Evolutionary conservation across 768 basidiomycete genomes (phyloP), one percentile per base, ranked within the genome.

Genomic region (Boletus reticuloceps): DNA sequence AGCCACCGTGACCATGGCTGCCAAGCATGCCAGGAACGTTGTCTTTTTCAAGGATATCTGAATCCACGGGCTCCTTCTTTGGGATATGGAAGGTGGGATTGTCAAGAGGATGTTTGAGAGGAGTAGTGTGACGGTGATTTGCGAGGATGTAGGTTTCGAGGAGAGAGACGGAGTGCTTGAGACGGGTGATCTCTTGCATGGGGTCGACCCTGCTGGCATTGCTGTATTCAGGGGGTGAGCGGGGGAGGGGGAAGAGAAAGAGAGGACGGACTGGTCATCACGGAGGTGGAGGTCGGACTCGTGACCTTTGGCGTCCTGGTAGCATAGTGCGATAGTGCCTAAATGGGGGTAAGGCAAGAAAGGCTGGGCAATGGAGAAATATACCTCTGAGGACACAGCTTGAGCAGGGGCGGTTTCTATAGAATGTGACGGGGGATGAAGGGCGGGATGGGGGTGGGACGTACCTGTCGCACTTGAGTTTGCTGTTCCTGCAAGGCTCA

Each of bases 391-490:
- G 76, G 44, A 92, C 89, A 69, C 91, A 93, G 19, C 88, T 90
- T 4, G 90, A 91, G 65, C 91, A 93, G n/a, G 91, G 91, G 12
- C 89, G 85, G 64, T 87, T 91, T 72, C 91, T 91, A 68, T 39
- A 1, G 48, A 53, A 32, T 40, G 54, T 53, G 53, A 36, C 1
- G 41, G 22, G 27, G 6, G 13, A 14, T 4, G 22, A 31, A 13
- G n/a, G 27, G 22, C 14, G 22, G 14, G 14, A 14, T 4, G 34
- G 19, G 19, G 53, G n/a, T 20, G 5, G n/a, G 34, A 22, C n/a
- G 36, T 27, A 88, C 89, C 89, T 85, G 72, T 93, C 91, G 75
- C 91, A 93, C 74, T 93, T 91, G 63, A 92, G 82, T 74, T 92
- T 91, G 77, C 86, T 89, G 63, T 85, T 87, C 66, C 91, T 80